phyloP scores from a whole-genome alignment of 495 filamentous ascomycete genomes.

The Patellaria atrata region DNA sequence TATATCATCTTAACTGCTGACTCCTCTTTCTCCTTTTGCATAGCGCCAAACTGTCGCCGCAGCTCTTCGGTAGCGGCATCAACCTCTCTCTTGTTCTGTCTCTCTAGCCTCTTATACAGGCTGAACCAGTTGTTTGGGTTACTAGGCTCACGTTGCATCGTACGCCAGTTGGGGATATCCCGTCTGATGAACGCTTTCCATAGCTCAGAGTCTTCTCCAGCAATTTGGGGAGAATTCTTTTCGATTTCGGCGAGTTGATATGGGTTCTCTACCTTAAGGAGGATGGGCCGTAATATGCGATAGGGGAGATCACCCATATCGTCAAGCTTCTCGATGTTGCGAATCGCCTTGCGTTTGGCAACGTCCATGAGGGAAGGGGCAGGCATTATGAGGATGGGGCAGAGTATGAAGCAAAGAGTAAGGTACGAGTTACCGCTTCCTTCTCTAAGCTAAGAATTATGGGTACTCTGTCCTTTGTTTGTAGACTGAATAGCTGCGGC shows the following conservation, averaged over 20 bases:
- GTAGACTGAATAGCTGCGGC: too few relatives aligned
- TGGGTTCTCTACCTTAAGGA: constrained; percentile 49
- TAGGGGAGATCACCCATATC: constrained; percentile 56
- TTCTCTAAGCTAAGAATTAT: too few relatives aligned
- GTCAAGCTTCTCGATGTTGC: constrained; percentile 27
- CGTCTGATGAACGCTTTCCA: constrained; percentile 56
- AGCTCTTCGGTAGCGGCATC: constrained; percentile 13
- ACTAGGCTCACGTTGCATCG: constrained; percentile 40
- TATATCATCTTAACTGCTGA: too few relatives aligned
- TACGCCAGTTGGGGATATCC: constrained; percentile 48
- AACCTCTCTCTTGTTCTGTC: constrained; percentile 15
- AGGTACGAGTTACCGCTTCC: too few relatives aligned
- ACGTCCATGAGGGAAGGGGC: constrained; percentile 16
- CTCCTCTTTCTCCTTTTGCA: constrained; percentile 11
- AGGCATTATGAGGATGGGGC: constrained; percentile 20
- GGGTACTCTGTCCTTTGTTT: too few relatives aligned
- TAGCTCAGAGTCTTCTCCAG: constrained; percentile 43
- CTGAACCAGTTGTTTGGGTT: constrained; percentile 48
- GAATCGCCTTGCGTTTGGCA: constrained; percentile 13
- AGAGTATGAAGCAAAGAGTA: too few relatives aligned
- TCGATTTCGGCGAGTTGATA: constrained; percentile 50
- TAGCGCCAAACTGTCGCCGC: constrained; percentile 7
- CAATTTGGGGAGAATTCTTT: constrained; percentile 49
- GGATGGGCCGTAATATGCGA: constrained; percentile 40
- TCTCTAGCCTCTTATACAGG: constrained; percentile 34